Evolutionary conservation across 2,329 filamentous ascomycete genomes (phyloP).

Genomic region (Fusarium scirpi): DNA sequence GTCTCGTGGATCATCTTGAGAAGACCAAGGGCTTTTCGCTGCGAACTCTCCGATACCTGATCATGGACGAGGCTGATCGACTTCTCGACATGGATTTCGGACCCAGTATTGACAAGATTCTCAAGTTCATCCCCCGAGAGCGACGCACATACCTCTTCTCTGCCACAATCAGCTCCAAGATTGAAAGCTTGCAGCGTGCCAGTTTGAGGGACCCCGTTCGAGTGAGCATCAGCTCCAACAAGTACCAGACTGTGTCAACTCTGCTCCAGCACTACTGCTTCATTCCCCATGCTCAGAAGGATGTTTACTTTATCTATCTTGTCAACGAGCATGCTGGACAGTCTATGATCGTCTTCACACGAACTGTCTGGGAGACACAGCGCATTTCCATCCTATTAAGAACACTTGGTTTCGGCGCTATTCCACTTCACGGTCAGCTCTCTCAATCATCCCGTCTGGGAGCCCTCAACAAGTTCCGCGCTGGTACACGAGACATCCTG

Average conservation of each 20-base stretch:
- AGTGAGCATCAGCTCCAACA: slow-evolving; percentile 83
- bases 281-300: slow-evolving; percentile 87
- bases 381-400: slow-evolving; percentile 85
- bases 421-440: slow-evolving; percentile 92
- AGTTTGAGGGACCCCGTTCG: slow-evolving; percentile 86
- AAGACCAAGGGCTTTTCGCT: slow-evolving; percentile 97
- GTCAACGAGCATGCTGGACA: slow-evolving; percentile 90
- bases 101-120: slow-evolving; percentile 89
- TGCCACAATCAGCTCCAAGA: slow-evolving; percentile 92
- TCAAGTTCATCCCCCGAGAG: slow-evolving; percentile 86
- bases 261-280: slow-evolving; percentile 89
- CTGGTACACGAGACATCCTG: slow-evolving; percentile 83
- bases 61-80: slow-evolving; percentile 95
- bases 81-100: slow-evolving; percentile 95
- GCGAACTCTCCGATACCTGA: slow-evolving; percentile 83
- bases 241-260: slow-evolving; percentile 92
- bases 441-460: slow-evolving; percentile 88
- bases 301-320: slow-evolving; percentile 87
- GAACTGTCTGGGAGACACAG: slow-evolving; percentile 92
- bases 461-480: slow-evolving; percentile 89
- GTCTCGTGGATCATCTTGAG: slow-evolving; percentile 90
- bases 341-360: slow-evolving; percentile 88
- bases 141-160: slow-evolving; percentile 90
- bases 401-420: slow-evolving; percentile 86
- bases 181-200: slow-evolving; percentile 91